Percentiles rank a stretch among this genome's conserved stretches.
Evolutionary conservation across 345 rosid species (phyloP).

Genomic region (Microcos paniculata): DNA sequence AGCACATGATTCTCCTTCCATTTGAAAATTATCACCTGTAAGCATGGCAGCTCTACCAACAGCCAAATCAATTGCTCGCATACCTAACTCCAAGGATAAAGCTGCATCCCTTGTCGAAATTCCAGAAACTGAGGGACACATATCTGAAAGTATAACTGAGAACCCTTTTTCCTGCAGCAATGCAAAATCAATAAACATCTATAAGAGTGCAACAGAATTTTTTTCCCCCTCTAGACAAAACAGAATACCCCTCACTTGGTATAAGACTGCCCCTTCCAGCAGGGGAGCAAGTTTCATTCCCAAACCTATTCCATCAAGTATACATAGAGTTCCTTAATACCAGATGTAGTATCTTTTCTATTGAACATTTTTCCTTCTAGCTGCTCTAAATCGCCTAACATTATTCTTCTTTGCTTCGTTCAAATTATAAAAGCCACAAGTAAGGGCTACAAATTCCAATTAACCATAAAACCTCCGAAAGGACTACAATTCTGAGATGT

Average conservation of each 20-base stretch:
- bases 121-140: conserved; percentile 92
- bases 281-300: not conserved
- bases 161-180: conserved; percentile 71
- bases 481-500: not conserved
- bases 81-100: conserved; percentile 77
- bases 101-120: conserved; percentile 78
- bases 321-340: not conserved
- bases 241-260: not conserved
- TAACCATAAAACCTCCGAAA: not conserved
- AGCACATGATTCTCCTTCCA: conserved; percentile 9
- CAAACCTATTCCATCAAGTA: not conserved
- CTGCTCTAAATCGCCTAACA: not conserved
- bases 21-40: conserved; percentile 24
- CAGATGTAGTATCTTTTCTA: not conserved
- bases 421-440: not conserved
- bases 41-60: conserved; percentile 52
- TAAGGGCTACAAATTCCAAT: not conserved
- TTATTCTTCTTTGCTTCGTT: not conserved
- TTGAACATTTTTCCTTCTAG: not conserved
- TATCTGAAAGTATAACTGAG: conserved; percentile 81
- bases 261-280: not conserved
- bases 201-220: not conserved
- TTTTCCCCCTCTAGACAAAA: not conserved
- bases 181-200: not conserved
- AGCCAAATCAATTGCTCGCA: conserved; percentile 87